Evolutionary conservation across 495 filamentous ascomycete genomes (phyloP), one percentile per base, ranked within the genome.

Genomic region (Penicillium ucsense): DNA sequence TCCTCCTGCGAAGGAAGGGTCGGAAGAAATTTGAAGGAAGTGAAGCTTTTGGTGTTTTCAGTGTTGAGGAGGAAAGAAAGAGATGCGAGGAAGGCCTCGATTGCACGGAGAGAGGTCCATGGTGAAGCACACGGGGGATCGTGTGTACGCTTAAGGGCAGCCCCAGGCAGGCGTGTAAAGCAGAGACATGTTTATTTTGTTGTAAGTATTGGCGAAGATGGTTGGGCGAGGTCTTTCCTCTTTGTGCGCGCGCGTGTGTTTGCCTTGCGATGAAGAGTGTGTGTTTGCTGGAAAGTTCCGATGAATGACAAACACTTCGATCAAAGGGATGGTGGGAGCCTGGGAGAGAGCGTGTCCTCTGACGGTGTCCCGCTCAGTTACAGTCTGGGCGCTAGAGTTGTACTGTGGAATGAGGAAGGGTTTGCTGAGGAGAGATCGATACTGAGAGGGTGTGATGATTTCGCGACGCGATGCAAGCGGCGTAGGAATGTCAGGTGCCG

Each of bases 31-130:
- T 1, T 20, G 20, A 20, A 20, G 20, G 20, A 20, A 20, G 20
- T 20, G 20, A 20, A 20, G 20, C 20, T 20, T 20, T 20, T 20
- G 20, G 20, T 20, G 20, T 20, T 20, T 20, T 20, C 20, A 20
- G 20, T 20, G 20, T 20, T 20, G 20, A 41, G 28, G 50, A 45
- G 35, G 37, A 12, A 40, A 38, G 8, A 35, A 30, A 42, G 45
- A 56, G 43, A 60, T 62, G 64, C 65, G 59, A 62, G 53, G 52
- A 60, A 61, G 50, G 68, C 68, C 68, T 64, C 55, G 63, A 60
- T 55, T 38, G 43, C 55, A 50, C 44, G 51, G 45, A 56, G 35
- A 58, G 50, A 53, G 47, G 51, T 64, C 63, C 68, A 71, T 71
- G 50, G 46, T 60, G 56, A 61, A 54, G 52, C 45, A 61, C 49